Evolutionary conservation across 306 rosid genomes (phyloP).

Genomic region (Prunus kanzakura): DNA sequence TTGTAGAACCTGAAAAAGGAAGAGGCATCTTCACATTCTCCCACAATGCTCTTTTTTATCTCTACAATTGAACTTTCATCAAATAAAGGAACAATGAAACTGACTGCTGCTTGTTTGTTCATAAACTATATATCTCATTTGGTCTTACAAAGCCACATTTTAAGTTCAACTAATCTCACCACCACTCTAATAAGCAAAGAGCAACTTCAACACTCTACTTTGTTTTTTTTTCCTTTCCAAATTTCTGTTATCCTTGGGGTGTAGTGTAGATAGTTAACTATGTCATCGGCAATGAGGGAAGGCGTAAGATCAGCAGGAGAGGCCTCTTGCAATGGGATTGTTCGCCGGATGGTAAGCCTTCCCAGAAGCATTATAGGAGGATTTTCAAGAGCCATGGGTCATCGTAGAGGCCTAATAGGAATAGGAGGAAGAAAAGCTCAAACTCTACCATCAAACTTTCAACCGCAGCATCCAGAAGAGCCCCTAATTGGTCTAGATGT

Average conservation of each 20-base stretch:
- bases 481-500: slow-evolving; percentile 30
- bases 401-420: slow-evolving; percentile 35
- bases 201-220: background rate
- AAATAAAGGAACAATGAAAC: slow-evolving; percentile 19
- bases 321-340: slow-evolving; percentile 33
- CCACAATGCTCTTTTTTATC: slow-evolving; percentile 15
- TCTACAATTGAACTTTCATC: slow-evolving; percentile 14
- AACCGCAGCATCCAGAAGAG: slow-evolving; percentile 27
- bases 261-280: too few species aligned
- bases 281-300: slow-evolving; percentile 45
- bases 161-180: background rate
- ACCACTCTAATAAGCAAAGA: background rate
- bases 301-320: slow-evolving; percentile 23
- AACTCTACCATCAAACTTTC: slow-evolving; percentile 27
- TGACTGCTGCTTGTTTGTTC: slow-evolving; percentile 14
- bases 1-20: slow-evolving; percentile 13
- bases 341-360: slow-evolving; percentile 56
- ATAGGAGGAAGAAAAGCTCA: slow-evolving; percentile 54
- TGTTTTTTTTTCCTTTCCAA: background rate
- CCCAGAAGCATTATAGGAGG: slow-evolving; percentile 61
- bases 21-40: slow-evolving; percentile 35
- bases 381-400: slow-evolving; percentile 54
- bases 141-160: too few species aligned
- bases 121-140: background rate
- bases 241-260: background rate